Conservation (phyloP, 2,329 filamentous ascomycete species). For the Cordyceps farinosa region DNA sequence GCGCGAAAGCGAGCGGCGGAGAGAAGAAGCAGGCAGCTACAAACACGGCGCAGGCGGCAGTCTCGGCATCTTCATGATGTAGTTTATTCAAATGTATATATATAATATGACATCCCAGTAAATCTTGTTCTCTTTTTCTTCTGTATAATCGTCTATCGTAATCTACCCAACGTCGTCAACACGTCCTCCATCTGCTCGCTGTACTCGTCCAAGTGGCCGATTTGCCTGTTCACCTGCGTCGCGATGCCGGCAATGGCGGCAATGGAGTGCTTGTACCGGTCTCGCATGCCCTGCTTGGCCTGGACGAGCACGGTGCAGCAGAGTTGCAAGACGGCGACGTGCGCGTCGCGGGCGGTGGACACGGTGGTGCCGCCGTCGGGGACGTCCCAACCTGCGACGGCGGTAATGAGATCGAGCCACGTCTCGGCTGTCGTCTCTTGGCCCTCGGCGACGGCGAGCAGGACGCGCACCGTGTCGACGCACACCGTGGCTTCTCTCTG, state of each 20-base stretch:
- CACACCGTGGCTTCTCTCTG: conserved; percentile 43
- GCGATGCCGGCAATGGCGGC: conserved; percentile 48
- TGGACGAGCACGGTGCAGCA: conserved; percentile 49
- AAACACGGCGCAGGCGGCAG: conserved; percentile 19
- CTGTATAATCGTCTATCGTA: not conserved
- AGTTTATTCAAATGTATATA: not conserved
- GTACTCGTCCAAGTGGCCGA: conserved; percentile 32
- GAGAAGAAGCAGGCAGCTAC: conserved; percentile 24
- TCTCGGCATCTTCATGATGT: conserved; percentile 16
- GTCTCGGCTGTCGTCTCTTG: conserved; percentile 45
- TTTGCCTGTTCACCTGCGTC: conserved; percentile 35
- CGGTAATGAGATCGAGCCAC: conserved; percentile 55
- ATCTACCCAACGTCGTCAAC: conserved; percentile 27
- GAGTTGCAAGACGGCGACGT: conserved; percentile 53
- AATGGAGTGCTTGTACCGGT: conserved; percentile 50
- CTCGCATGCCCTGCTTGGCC: conserved; percentile 44
- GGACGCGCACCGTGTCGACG: conserved; percentile 52
- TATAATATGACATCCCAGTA: not conserved
- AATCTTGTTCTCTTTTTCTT: not conserved
- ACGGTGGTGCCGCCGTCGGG: conserved; percentile 27
- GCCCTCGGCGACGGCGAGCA: conserved; percentile 50
- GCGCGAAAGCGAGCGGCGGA: conserved; percentile 44
- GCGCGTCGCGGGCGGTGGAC: conserved; percentile 43
- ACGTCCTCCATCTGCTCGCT: conserved; percentile 44
- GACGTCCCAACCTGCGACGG: conserved; percentile 46